phyloP scores from a whole-genome alignment of 345 rosid species.

The Angophora floribunda region DNA sequence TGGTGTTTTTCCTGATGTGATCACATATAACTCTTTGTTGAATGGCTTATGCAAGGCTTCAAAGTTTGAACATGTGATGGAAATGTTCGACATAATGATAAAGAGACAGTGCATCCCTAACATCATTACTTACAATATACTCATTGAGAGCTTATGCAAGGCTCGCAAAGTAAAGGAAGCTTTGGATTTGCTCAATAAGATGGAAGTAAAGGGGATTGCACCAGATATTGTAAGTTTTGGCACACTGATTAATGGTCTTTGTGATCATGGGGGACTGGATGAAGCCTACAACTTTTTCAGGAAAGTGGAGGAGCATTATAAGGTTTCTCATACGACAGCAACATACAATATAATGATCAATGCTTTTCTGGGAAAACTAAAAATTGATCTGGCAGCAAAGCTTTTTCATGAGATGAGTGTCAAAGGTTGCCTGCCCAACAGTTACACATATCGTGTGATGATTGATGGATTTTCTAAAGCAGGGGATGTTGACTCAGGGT shows the following conservation, averaged over 20 bases:
- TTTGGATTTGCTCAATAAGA: conserved; percentile 46
- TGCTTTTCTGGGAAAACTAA: conserved; percentile 55
- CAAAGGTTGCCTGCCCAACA: conserved; percentile 51
- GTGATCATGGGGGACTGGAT: conserved; percentile 52
- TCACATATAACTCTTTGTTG: conserved; percentile 80
- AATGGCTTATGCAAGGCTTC: conserved; percentile 86
- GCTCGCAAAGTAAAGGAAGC: conserved; percentile 55
- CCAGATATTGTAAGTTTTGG: conserved; percentile 61
- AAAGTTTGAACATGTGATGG: conserved; percentile 73
- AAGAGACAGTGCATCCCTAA: conserved; percentile 73
- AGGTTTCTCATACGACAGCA: conserved; percentile 39
- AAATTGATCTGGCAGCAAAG: conserved; percentile 44
- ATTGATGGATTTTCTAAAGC: conserved; percentile 80
- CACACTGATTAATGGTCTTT: conserved; percentile 61
- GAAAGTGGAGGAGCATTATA: conserved; percentile 40
- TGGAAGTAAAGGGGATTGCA: conserved; percentile 38
- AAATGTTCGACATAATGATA: conserved; percentile 52
- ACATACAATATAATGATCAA: conserved; percentile 76
- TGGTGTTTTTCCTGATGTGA: conserved; percentile 67
- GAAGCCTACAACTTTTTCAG: conserved; percentile 56
- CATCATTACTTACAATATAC: conserved; percentile 66
- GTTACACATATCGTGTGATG: conserved; percentile 69
- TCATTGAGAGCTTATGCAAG: conserved; percentile 85
- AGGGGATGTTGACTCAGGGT: conserved; percentile 50
- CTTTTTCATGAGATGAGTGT: conserved; percentile 63